These are phyloP conservation scores for Priceomyces medius DNA, from an alignment of 805 yeast genomes.

Conservation along the genomic window DNA sequence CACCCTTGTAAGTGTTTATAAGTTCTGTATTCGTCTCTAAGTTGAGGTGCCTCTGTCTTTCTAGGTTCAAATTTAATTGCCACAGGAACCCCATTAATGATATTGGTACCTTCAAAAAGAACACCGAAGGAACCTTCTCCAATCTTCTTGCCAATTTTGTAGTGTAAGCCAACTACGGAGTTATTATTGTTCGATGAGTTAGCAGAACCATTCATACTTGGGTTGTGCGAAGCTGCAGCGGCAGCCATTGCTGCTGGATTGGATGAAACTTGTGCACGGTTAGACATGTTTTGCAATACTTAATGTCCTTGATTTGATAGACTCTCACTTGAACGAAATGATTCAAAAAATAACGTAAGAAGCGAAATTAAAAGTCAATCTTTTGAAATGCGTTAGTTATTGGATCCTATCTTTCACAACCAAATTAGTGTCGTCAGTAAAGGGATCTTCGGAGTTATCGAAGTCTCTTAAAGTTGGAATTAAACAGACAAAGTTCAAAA, in stretches of 20 bases:
- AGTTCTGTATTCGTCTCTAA: conserved; percentile 78
- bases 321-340: not conserved
- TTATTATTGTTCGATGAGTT: conserved; percentile 24
- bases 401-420: not conserved
- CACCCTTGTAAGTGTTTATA: conserved; percentile 69
- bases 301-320: not conserved
- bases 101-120: conserved; percentile 76
- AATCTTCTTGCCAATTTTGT: conserved; percentile 77
- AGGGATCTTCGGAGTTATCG: not conserved
- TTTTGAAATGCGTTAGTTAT: not conserved
- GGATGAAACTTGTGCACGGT: conserved; percentile 26
- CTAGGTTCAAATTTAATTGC: conserved; percentile 83
- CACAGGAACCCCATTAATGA: conserved; percentile 61
- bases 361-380: not conserved
- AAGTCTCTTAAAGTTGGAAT: not conserved
- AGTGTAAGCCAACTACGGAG: conserved; percentile 62
- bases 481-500: no score
- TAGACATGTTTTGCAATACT: not conserved
- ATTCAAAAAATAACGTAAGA: not conserved
- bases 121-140: conserved; percentile 90
- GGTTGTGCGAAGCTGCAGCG: conserved; percentile 33
- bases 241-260: conserved; percentile 43
- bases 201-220: conserved; percentile 15
- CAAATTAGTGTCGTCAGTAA: not conserved
- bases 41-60: conserved; percentile 79